Evolutionary conservation across 345 rosid species (phyloP).

Genomic region (Balakata baccata): DNA sequence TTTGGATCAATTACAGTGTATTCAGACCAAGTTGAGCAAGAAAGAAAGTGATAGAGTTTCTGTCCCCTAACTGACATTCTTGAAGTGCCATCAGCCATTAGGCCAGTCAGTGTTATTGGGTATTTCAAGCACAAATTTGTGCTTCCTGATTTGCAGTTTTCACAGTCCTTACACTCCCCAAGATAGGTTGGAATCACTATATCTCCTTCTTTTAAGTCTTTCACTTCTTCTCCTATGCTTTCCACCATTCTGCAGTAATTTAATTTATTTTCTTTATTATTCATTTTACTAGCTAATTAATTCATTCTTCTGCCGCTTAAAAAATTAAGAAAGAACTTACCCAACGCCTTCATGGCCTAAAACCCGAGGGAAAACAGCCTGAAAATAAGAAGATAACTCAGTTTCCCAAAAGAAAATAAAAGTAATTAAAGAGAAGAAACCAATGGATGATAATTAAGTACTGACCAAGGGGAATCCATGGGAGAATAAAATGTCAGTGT

Average conservation of each 20-base stretch:
- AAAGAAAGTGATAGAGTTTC: slow-evolving; percentile 40
- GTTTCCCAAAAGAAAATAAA: not conserved
- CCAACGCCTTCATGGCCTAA: too few species aligned
- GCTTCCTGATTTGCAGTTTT: slow-evolving; percentile 41
- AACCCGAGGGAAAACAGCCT: too few species aligned
- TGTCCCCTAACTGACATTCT: slow-evolving; percentile 53
- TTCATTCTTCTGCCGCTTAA: too few species aligned
- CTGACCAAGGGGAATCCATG: slow-evolving; percentile 36
- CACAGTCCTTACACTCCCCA: slow-evolving; percentile 59
- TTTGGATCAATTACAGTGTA: slow-evolving; percentile 50
- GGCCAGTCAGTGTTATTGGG: slow-evolving; percentile 32
- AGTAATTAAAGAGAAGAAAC: too few species aligned
- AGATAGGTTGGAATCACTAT: slow-evolving; percentile 47
- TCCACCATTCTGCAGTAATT: not conserved
- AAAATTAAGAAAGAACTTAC: too few species aligned
- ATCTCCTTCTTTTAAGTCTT: slow-evolving; percentile 51
- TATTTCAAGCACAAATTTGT: slow-evolving; percentile 52
- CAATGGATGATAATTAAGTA: not conserved
- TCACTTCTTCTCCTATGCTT: slow-evolving; percentile 28
- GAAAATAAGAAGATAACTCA: too few species aligned
- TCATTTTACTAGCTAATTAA: too few species aligned
- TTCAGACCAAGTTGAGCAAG: slow-evolving; percentile 64
- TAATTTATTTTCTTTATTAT: too few species aligned
- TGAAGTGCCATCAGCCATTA: slow-evolving; percentile 52
- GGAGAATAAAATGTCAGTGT: slow-evolving; percentile 40